Conservation (phyloP, 352 stramenopile species). For the Phytophthora sansomeana region DNA sequence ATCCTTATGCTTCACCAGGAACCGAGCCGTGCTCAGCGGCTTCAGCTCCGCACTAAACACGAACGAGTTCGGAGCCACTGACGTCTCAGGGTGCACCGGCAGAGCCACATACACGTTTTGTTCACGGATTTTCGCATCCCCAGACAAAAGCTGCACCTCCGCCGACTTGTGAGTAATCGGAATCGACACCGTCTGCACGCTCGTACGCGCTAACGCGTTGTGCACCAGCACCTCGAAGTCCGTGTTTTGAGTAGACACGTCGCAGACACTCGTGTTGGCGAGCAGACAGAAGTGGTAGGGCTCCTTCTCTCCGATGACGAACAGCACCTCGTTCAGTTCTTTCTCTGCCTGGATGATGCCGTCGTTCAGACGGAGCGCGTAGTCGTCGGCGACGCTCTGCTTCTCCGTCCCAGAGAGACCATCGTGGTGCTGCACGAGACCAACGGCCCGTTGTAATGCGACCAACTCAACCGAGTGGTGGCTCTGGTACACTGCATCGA, state of each 20-base stretch:
- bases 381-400: slow-evolving; percentile 96
- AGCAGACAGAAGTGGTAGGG: slow-evolving; percentile 74
- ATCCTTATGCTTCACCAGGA: slow-evolving; percentile 56
- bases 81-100: slow-evolving; percentile 56
- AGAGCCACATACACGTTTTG: slow-evolving; percentile 64
- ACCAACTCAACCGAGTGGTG: slow-evolving; percentile 58
- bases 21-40: slow-evolving; percentile 57
- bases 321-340: slow-evolving; percentile 78
- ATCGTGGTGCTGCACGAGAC: slow-evolving; percentile 97
- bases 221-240: slow-evolving; percentile 81
- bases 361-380: slow-evolving; percentile 91
- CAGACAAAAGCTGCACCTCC: slow-evolving; percentile 52
- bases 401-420: slow-evolving; percentile 96
- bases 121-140: slow-evolving; percentile 40
- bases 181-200: slow-evolving; percentile 64
- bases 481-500: slow-evolving; percentile 85
- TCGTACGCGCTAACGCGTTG: slow-evolving; percentile 68
- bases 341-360: slow-evolving; percentile 75
- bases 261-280: slow-evolving; percentile 93
- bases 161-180: slow-evolving; percentile 59
- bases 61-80: slow-evolving; percentile 66
- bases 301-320: slow-evolving; percentile 76
- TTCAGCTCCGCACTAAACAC: slow-evolving; percentile 73
- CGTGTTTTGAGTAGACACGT: slow-evolving; percentile 68
- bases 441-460: slow-evolving; percentile 89